Conservation (phyloP, 2,329 filamentous ascomycete species). For the Cytospora leucostoma region DNA sequence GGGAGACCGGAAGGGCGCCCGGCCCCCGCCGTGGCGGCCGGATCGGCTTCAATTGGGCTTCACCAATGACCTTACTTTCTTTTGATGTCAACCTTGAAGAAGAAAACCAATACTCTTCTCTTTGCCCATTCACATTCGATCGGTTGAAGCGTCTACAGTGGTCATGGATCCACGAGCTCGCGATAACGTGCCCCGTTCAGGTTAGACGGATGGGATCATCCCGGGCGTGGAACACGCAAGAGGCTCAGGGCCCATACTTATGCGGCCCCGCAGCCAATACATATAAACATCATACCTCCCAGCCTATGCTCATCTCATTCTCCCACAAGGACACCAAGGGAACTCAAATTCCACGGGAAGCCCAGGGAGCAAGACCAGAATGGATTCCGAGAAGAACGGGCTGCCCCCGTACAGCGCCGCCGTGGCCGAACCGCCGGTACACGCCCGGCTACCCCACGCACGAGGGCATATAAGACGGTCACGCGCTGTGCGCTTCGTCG, state of each 20-base stretch:
- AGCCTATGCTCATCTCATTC: not conserved
- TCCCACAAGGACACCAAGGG: not conserved
- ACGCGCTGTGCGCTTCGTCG: conserved; percentile 46
- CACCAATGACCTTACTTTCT: no score
- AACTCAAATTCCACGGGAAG: not conserved
- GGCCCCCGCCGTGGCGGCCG: no score
- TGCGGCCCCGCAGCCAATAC: not conserved
- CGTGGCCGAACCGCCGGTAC: conserved; percentile 34
- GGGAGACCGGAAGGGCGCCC: no score
- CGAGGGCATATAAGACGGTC: conserved; percentile 44
- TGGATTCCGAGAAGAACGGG: conserved; percentile 42
- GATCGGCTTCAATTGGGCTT: no score
- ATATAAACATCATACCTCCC: not conserved
- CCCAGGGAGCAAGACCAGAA: conserved; percentile 5
- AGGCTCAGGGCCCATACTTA: not conserved
- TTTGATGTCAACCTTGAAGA: no score
- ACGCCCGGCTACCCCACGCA: conserved; percentile 27
- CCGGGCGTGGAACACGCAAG: not conserved
- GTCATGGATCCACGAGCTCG: not conserved
- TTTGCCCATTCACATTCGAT: not conserved
- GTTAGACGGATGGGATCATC: not conserved
- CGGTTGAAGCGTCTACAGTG: not conserved
- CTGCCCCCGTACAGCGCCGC: conserved; percentile 49
- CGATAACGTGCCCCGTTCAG: not conserved
- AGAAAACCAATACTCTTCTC: not conserved